Evolutionary conservation across 495 filamentous ascomycete species (phyloP).

Genomic region (Paragyromitra xinjiangensis): DNA sequence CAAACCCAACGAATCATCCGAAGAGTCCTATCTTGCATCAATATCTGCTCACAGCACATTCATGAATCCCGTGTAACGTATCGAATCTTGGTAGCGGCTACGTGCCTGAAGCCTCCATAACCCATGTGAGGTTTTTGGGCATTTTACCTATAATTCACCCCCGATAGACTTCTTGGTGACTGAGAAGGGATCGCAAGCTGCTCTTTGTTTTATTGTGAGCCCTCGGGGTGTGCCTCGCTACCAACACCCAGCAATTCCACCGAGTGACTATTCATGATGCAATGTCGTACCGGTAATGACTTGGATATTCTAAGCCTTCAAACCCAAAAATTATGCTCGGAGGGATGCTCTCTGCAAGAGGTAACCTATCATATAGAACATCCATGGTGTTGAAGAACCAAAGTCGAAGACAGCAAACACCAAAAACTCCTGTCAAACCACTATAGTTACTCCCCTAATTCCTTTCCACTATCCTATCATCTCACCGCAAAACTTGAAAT

Average conservation of each 20-base stretch:
- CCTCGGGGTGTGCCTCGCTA: neutral
- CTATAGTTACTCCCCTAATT: neutral
- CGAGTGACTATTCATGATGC: conserved; percentile 8
- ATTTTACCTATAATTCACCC: neutral
- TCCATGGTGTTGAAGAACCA: neutral
- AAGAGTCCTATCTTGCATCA: neutral
- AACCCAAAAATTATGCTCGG: neutral
- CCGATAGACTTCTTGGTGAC: neutral
- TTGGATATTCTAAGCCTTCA: neutral
- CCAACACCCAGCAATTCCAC: neutral
- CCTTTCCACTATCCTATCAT: too few species aligned
- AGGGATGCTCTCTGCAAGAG: neutral
- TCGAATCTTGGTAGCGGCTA: neutral
- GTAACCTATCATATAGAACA: neutral
- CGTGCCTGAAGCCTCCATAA: neutral
- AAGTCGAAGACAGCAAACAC: neutral
- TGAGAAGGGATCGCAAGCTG: neutral
- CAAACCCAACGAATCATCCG: too few species aligned
- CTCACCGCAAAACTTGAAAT: neutral
- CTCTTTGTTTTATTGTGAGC: neutral
- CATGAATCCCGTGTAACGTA: neutral
- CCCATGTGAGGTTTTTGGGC: neutral
- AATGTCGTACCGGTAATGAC: neutral
- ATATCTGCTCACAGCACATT: neutral
- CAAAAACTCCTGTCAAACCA: neutral